These are phyloP conservation scores for Trichoderma sp. DNA, from an alignment of 2,329 filamentous ascomycete species.

Conservation along the genomic window DNA sequence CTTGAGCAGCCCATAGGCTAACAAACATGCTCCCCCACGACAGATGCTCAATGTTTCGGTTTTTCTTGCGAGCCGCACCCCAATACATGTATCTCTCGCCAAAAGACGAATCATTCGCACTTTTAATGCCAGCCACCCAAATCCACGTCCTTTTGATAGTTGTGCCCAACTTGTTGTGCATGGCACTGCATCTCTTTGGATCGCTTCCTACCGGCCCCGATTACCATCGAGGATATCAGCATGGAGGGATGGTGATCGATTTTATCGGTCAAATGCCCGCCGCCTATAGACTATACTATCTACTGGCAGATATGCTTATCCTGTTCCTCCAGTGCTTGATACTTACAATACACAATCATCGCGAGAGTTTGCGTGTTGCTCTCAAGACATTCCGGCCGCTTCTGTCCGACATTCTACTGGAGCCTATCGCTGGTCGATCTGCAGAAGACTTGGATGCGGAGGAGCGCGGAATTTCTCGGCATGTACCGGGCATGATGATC, in stretches of 20 bases:
- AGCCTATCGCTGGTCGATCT: slow-evolving; percentile 29
- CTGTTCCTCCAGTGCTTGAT: slow-evolving; percentile 60
- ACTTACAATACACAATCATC: slow-evolving; percentile 60
- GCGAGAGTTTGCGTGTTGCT: slow-evolving; percentile 52
- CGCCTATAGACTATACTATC: slow-evolving; percentile 51
- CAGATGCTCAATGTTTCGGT: slow-evolving; percentile 63
- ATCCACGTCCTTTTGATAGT: slow-evolving; percentile 58
- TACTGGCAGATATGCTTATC: slow-evolving; percentile 55
- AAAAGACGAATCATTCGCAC: slow-evolving; percentile 54
- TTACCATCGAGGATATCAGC: slow-evolving; percentile 60
- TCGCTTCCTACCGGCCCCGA: slow-evolving; percentile 56
- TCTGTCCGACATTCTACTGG: slow-evolving; percentile 30
- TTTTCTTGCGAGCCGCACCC: slow-evolving; percentile 55
- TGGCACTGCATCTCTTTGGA: slow-evolving; percentile 57
- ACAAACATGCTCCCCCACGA: background rate
- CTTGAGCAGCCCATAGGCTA: background rate
- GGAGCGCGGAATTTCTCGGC: slow-evolving; percentile 50
- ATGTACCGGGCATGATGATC: slow-evolving; percentile 34
- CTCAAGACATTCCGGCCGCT: slow-evolving; percentile 41
- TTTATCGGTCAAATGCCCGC: slow-evolving; percentile 65
- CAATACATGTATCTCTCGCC: slow-evolving; percentile 65
- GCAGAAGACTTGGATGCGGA: slow-evolving; percentile 55
- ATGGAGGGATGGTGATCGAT: slow-evolving; percentile 65
- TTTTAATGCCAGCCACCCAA: slow-evolving; percentile 53
- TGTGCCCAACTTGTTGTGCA: slow-evolving; percentile 57